phyloP scores from a whole-genome alignment of 1,284 basidiomycete genomes.

The Moniliella sp. region DNA sequence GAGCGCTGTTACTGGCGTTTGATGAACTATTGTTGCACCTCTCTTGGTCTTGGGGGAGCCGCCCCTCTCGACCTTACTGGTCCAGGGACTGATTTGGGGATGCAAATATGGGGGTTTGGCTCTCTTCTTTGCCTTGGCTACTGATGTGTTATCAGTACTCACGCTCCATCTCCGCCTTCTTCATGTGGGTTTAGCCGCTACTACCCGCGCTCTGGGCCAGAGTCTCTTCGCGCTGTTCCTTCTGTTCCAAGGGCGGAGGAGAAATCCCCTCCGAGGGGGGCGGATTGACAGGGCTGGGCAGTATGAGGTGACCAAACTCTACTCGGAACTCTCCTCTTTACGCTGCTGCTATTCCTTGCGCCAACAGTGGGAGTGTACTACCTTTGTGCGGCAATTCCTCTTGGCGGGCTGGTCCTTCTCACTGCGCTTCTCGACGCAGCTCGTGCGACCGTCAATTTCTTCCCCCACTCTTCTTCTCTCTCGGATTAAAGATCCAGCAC shows the following conservation, averaged over 20 bases:
- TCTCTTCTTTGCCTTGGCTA: slow-evolving; percentile 48
- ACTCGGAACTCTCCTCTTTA: slow-evolving; percentile 83
- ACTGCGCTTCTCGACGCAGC: slow-evolving; percentile 33
- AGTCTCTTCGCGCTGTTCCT: slow-evolving; percentile 60
- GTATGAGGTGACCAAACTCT: slow-evolving; percentile 84
- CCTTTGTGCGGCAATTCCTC: slow-evolving; percentile 52
- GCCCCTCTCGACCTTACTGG: slow-evolving; percentile 54
- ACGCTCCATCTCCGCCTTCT: slow-evolving; percentile 45
- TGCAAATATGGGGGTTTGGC: no score
- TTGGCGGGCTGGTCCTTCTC: slow-evolving; percentile 17
- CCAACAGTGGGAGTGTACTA: slow-evolving; percentile 77
- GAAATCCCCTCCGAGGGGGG: slow-evolving; percentile 44
- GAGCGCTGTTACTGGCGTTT: background rate
- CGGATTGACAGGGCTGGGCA: slow-evolving; percentile 68
- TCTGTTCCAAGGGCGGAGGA: slow-evolving; percentile 59
- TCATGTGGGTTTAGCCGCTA: slow-evolving; percentile 45
- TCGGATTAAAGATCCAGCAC: slow-evolving; percentile 58
- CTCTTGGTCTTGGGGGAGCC: slow-evolving; percentile 42
- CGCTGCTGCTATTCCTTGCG: slow-evolving; percentile 65
- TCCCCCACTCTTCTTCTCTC: slow-evolving; percentile 71
- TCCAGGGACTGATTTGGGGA: no score
- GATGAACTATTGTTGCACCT: slow-evolving; percentile 39
- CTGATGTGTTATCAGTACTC: slow-evolving; percentile 51
- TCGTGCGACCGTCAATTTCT: slow-evolving; percentile 61
- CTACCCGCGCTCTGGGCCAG: no score